Percentiles rank a stretch among this genome's conserved stretches.
These are phyloP conservation scores for Dictyostelium citrinum DNA, from an alignment of 78 protist genomes.

Conservation along the genomic window DNA sequence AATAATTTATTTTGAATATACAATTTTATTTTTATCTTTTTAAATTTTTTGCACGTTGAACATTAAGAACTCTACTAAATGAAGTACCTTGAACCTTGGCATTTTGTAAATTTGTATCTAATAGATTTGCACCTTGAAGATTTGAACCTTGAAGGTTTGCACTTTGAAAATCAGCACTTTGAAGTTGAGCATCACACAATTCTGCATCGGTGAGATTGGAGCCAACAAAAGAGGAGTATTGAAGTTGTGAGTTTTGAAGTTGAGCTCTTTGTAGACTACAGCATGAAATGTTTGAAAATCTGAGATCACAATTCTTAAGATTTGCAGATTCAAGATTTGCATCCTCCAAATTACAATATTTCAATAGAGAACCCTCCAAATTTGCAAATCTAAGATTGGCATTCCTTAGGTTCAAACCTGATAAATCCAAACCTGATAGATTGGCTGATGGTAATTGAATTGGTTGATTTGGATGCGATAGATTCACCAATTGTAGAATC, in stretches of 20 bases:
- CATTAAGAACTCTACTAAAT: slow-evolving; percentile 27
- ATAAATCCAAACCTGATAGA: slow-evolving; percentile 39
- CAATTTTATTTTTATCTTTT: slow-evolving; percentile 29
- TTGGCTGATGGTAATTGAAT: slow-evolving; percentile 48
- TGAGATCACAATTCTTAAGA: slow-evolving; percentile 48
- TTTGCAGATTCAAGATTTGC: slow-evolving; percentile 62
- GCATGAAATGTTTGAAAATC: slow-evolving; percentile 40
- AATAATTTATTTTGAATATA: background rate
- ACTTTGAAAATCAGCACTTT: slow-evolving; percentile 70
- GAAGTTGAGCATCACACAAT: slow-evolving; percentile 47
- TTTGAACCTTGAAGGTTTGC: slow-evolving; percentile 41
- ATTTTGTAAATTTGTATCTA: slow-evolving; percentile 50
- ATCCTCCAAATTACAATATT: slow-evolving; percentile 18
- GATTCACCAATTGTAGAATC: slow-evolving; percentile 16
- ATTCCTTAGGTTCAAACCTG: slow-evolving; percentile 29
- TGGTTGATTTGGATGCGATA: background rate
- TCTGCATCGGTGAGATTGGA: slow-evolving; percentile 62
- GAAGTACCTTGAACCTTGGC: slow-evolving; percentile 71
- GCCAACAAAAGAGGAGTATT: slow-evolving; percentile 28
- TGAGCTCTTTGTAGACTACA: slow-evolving; percentile 30
- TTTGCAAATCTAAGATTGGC: slow-evolving; percentile 63
- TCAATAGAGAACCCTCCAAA: slow-evolving; percentile 44
- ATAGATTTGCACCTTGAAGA: slow-evolving; percentile 61
- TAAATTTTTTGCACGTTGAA: slow-evolving; percentile 62
- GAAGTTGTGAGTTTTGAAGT: slow-evolving; percentile 48